phyloP scores from a whole-genome alignment of 805 yeast genomes.

The Lachancea waltii region DNA sequence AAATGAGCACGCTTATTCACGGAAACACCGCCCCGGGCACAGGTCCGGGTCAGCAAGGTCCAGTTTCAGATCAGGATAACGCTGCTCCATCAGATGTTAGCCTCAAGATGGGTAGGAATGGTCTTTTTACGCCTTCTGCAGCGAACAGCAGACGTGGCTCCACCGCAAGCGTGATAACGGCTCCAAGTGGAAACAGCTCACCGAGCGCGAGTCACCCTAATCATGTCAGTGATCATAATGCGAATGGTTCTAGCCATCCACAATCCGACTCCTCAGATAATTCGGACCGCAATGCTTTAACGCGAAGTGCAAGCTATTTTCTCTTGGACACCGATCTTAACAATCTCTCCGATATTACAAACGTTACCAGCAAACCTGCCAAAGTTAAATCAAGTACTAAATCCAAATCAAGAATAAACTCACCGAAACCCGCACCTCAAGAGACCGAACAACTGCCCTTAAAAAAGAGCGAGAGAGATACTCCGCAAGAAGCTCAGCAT shows the following conservation, averaged over 20 bases:
- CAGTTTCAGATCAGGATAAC: background rate
- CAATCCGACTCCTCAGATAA: slow-evolving; percentile 6
- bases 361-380: slow-evolving; percentile 7
- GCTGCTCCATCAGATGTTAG: background rate
- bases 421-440: background rate
- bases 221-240: background rate
- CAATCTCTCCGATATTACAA: slow-evolving; percentile 25
- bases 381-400: background rate
- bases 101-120: background rate
- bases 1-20: slow-evolving; percentile 23
- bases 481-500: slow-evolving; percentile 2
- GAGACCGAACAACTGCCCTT: slow-evolving; percentile 1
- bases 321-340: slow-evolving; percentile 27
- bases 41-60: background rate
- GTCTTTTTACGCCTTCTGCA: slow-evolving; percentile 1
- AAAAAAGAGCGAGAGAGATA: background rate
- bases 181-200: slow-evolving; percentile 4
- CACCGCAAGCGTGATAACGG: slow-evolving; percentile 10
- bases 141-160: slow-evolving; percentile 14
- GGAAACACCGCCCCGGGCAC: slow-evolving; percentile 3
- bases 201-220: background rate
- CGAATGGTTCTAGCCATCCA: slow-evolving; percentile 1
- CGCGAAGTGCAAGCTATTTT: slow-evolving; percentile 13
- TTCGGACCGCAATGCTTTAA: slow-evolving; percentile 5
- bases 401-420: background rate